Base-by-base conservation (phyloP, 352 stramenopile genomes). In the Phytopythium litorale region DNA sequence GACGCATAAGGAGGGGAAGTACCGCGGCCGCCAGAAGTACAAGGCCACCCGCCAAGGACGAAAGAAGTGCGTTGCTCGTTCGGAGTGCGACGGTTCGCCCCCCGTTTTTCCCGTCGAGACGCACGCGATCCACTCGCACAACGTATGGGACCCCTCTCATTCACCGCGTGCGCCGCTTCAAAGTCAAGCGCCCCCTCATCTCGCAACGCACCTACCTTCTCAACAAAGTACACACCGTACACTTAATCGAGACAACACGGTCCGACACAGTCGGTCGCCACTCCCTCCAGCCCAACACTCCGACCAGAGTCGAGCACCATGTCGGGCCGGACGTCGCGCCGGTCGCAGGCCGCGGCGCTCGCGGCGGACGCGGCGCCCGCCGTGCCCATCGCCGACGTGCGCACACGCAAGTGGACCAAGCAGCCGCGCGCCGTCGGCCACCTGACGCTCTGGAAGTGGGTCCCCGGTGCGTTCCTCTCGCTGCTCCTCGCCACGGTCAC, bases 371-470 rank as follows among this genome's bases (percentile, higher is more conserved):
- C 72, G 48, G 60, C 71, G 16, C 76, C 78, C 11, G 67, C 72
- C 60, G 73, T 72, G 4, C 78, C 81, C 18, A 84, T 88, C 50
- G 66, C 76, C 15, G 80, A 91, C 50, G 84, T 92, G 66, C 84
- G 79, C 56, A 72, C 67, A 57, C 79, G 84, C 63, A 92, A 89
- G 73, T 92, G 84, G 84, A 82, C 61, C 28, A 87, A 81, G 60
- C 78, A 91, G 67, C 38, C 79, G 32, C 87, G 83, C 59, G 87
- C 68, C 0, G 77, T 92, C n/a, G 84, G 81, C 37, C 84, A 92
- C 43, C 70, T 92, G 60, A 72, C 72, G 48, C 76, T 92, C 58
- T 68, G 74, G 43, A 92, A 92, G 46, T 92, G 84, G 84, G 71
- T 89, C 25, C 79, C 84, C 16, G 81, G 84, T 91, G 62, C 35